These are phyloP conservation scores for Suillus alpinus DNA, from an alignment of 768 basidiomycete genomes.

Conservation along the genomic window DNA sequence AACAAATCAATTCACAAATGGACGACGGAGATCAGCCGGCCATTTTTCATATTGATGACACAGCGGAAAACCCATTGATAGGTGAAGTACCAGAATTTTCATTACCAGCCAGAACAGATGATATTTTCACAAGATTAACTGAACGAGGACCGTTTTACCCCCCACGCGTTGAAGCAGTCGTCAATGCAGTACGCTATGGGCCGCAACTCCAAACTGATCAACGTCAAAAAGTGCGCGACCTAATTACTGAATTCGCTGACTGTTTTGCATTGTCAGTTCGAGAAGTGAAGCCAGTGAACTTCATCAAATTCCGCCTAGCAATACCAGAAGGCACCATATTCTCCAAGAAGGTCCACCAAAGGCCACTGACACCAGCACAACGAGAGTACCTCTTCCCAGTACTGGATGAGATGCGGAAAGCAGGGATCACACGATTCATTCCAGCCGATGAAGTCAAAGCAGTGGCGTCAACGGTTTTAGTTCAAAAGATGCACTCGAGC, in stretches of 20 bases:
- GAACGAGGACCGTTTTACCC: conserved; percentile 16
- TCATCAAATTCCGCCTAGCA: conserved; percentile 32
- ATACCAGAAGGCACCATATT: conserved; percentile 29
- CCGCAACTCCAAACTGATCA: conserved; percentile 20
- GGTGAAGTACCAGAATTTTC: neutral
- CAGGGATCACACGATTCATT: conserved; percentile 24
- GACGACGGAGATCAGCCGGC: no score
- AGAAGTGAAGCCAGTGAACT: conserved; percentile 34
- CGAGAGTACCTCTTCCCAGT: conserved; percentile 26
- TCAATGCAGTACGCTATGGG: conserved; percentile 22
- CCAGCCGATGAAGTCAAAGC: conserved; percentile 11
- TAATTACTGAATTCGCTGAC: conserved; percentile 35
- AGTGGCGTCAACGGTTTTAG: conserved; percentile 7
- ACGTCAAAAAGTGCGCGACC: conserved; percentile 11
- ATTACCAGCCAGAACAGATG: neutral
- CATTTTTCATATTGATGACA: no score
- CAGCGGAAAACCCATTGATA: no score
- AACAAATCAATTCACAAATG: no score
- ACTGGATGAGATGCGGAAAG: conserved; percentile 33
- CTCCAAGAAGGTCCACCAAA: conserved; percentile 30
- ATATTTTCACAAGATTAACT: conserved; percentile 13
- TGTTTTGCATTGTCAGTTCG: conserved; percentile 37
- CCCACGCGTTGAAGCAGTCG: conserved; percentile 15
- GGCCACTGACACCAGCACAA: conserved; percentile 31
- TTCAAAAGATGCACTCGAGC: conserved; percentile 10